Evolutionary conservation across 257 asterid genomes (phyloP), one percentile per base, ranked within the genome.

Genomic region (Plantago ovata): DNA sequence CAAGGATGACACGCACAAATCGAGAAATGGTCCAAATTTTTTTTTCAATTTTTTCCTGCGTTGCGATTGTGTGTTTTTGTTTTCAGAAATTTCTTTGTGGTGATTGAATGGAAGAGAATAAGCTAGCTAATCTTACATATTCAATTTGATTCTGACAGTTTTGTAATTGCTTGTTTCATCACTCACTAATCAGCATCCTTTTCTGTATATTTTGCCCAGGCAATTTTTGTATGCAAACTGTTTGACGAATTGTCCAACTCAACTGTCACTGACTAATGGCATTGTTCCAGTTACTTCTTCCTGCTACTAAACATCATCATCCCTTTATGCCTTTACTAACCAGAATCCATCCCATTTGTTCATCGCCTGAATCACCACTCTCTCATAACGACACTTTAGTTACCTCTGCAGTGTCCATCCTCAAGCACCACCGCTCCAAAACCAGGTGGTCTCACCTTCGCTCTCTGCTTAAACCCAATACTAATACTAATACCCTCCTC

Each of bases 361-460:
- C 86, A 16, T 63, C 72, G 15, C n/a, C n/a, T n/a, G 3, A 79
- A 12, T 28, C 63, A 0, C 60, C 81, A 12, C 54, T 64, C 42
- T 3, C 78, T 6, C 80, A 76, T 0, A 24, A 24, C 32, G 79
- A 71, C 47, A 58, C 54, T 9, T 3, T 84, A n/a, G 88, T 84
- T 65, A 51, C 83, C 51, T 73, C 81, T 44, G 87, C 91, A 48
- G 86, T 83, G 53, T 78, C 91, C n/a, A 80, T 84, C 64, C 95
- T 92, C 62, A 81, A 75, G 61, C 87, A 92, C 78, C 97, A 82
- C 72, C 95, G 95, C 57, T 88, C 96, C n/a, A 88, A 82, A 69
- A 70, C 95, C 61, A 83, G 98, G 47, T 88, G 98, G 97, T 74
- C 82, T 15, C 62, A 88, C 61, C 92, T 92, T 66, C 95, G 92